Percentiles rank a stretch among this genome's conserved stretches.
Evolutionary conservation across 2,329 filamentous ascomycete species (phyloP).

Genomic region (Cladosporium sphaerospermum): DNA sequence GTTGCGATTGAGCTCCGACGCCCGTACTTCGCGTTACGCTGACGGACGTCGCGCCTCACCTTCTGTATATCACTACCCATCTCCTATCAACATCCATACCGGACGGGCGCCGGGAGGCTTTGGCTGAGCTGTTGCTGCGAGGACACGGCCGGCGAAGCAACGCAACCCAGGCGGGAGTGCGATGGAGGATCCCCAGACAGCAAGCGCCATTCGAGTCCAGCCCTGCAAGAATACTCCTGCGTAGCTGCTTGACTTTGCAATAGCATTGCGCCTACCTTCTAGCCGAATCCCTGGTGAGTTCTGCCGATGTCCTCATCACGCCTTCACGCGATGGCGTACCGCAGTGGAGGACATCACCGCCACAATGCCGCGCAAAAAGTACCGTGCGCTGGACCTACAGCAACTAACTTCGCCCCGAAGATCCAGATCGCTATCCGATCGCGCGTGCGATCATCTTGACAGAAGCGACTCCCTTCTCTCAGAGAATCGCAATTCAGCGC

Average conservation of each 20-base stretch:
- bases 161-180: background rate
- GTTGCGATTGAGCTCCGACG: background rate
- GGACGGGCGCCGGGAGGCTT: background rate
- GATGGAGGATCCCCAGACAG: conserved; percentile 2
- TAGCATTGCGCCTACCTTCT: conserved; percentile 5
- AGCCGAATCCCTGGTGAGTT: conserved; percentile 3
- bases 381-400: conserved; percentile 5
- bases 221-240: background rate
- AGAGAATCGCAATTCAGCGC: background rate
- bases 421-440: background rate
- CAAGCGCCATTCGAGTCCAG: conserved; percentile 3
- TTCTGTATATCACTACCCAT: background rate
- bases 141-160: no score
- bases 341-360: background rate
- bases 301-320: background rate
- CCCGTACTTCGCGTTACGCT: background rate
- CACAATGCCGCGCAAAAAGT: conserved; percentile 6
- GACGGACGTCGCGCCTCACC: background rate
- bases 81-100: background rate
- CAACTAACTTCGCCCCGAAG: conserved; percentile 4
- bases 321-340: background rate
- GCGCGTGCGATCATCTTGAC: background rate
- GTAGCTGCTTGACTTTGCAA: background rate
- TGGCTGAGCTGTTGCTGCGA: no score
- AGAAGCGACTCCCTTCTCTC: background rate